Evolutionary conservation across 2,329 filamentous ascomycete species (phyloP), one percentile per base, ranked within the genome.

Genomic region (Hypoxylon sp.): DNA sequence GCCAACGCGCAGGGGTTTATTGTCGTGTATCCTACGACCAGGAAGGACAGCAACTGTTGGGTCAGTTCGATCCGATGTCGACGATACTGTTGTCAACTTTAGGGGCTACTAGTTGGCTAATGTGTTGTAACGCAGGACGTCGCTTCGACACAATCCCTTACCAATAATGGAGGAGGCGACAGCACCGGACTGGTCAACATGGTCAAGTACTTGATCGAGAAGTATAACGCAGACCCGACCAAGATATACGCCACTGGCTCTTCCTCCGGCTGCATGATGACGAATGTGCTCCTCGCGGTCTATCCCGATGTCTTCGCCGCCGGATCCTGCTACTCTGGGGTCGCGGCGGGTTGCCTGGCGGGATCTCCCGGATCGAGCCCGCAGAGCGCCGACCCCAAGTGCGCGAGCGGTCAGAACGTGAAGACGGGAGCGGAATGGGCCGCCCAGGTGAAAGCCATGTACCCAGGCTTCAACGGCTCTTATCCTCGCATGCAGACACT

Each of bases 271-370:
- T 70, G 68, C 53, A 71, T 71, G 69, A 71, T 71, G 71, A 72
- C 71, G 13, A 58, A 73, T 48, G 71, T 83, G 49, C 74, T 83
- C 53, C 73, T 79, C 10, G 81, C 78, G 5, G 79, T 78, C 11
- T 83, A 84, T 65, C 82, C 81, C 0, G 80, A 82, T 19, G 68
- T 84, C 20, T 82, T 82, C 71, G 75, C 74, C 3, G 81, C 80
- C 10, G 80, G 78, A 1, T 78, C 79, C 10, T 75, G 77, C 34
- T 83, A 81, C 49, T 70, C 79, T 6, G 81, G 81, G 47, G 79
- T 82, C 0, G 78, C 82, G 1, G 80, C 79, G 19, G 79, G 80
- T 15, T 83, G 68, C 22, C 56, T 69, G 1, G 61, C 58, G 3
- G 68, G 65, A 1, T 69, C 67, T 10, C 67, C 68, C 0, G 68